Base-by-base conservation (phyloP, 805 yeast species). In the Trichomonascus vanleenenianus region DNA sequence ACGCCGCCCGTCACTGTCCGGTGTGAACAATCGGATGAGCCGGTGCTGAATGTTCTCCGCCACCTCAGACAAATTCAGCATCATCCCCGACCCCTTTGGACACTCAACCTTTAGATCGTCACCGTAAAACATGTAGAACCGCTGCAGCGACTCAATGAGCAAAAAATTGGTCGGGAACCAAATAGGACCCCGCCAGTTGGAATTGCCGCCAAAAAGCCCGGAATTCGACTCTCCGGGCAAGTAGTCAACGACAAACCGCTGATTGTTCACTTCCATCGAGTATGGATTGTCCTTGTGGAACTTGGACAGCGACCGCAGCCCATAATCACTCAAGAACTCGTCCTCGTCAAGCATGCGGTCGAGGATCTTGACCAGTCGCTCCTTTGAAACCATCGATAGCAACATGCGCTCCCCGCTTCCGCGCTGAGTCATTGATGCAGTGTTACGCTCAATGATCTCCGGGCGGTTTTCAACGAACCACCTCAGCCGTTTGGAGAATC, bases 111-210 rank as follows among this genome's bases (percentile, higher is more conserved):
- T 84, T 59, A 88, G 75, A 43, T 75, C 81, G 22, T 89, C 79
- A 10, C 97, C 97, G 62, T 87, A 88, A 69, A 87, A 88, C 58
- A 88, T 69, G 63, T 81, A 86, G 63, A 86, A 86, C 56, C 96
- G 73, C 65, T 88, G 93, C 55, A 88, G 70, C 0, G 95, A 79
- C 67, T 88, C 97, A 47, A 88, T 85, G 34, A 88, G 68, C 50
- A 88, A 68, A 63, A 88, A 88, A 58, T 83, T 88, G 10, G 85
- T 85, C 16, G 97, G 95, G 72, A 88, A 87, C 97, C 97, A 88
- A 55, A 88, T 87, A 12, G 97, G 96, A 2, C 97, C 97, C 63
- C 97, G 75, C 97, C 97, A 88, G 65, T 88, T 88, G 18, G 96
- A 87, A 63, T 88, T 88, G 48, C 97, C 97, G 42, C 97, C 97